Base-by-base conservation (phyloP, 257 asterid genomes). In the Ilex aquifolium region DNA sequence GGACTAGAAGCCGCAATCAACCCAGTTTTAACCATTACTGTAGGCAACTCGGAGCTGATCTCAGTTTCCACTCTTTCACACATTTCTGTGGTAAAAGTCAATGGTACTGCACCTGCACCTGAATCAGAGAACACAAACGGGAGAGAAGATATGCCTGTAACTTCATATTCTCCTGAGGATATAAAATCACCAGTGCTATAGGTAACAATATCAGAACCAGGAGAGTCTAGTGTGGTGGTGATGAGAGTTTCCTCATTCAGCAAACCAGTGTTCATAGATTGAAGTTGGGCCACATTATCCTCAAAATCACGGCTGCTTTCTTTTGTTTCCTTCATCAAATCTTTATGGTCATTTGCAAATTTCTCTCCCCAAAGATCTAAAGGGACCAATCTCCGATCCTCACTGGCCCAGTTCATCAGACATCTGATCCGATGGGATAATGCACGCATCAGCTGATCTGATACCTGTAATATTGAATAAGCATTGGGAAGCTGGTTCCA, bases 401-500 rank as follows among this genome's bases (percentile, higher is more conserved):
- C 72, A 69, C 68, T 65, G 65, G 72, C 74, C 91, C 82, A 65
- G 69, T 77, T 77, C 66, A 74, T 66, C 74, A 73, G 68, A 67
- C 79, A 66, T 69, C 78, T 75, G 58, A 82, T 69, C 44, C 77
- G 88, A 67, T 73, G 78, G 57, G 79, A 61, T 74, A 85, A 66
- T 52, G 82, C 82, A 61, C 74, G 80, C 40, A 62, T 80, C 44
- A 80, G 70, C 79, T 67, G 72, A 72, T 82, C 90, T 69, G 92
- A 61, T 70, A 82, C 75, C 97, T 90, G 68, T 21, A 60, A 32
- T 58, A 64, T 60, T 32, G 48, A 64, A 50, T 52, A 68, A 66
- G 42, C 64, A 77, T 72, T 55, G 76, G 74, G 74, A 59, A 78
- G 13, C 56, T 29, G 67, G 57, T 31, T 61, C 56, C 40, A 40